Conservation (phyloP, 169 alveolate genomes). For the Pseudocohnilembus persalinus region DNA sequence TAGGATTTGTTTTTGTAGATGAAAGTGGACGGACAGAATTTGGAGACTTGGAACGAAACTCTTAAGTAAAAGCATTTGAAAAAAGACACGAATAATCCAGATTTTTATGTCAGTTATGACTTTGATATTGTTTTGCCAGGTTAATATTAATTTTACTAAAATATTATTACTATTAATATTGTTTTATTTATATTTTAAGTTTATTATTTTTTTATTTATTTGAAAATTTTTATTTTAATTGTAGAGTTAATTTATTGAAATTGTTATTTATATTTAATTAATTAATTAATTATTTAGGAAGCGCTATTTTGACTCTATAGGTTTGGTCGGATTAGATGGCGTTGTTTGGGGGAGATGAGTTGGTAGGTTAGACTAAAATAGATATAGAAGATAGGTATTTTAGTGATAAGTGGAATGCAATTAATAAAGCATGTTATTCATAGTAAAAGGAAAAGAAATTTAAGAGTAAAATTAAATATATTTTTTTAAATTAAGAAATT, state of each 20-base stretch:
- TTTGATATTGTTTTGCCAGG: conserved; percentile 58
- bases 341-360: conserved; percentile 63
- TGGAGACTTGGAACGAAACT: neutral
- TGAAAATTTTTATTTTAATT: too few species aligned
- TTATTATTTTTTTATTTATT: too few species aligned
- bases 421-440: neutral
- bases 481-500: too few species aligned
- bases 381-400: conserved; percentile 83
- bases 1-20: neutral
- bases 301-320: conserved; percentile 61
- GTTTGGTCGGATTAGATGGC: conserved; percentile 65
- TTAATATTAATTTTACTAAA: too few species aligned
- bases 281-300: conserved; percentile 37
- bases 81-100: conserved; percentile 57
- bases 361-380: conserved; percentile 72
- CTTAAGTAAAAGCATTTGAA: neutral
- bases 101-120: conserved; percentile 70
- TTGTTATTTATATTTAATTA: too few species aligned
- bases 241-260: too few species aligned
- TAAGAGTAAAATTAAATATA: neutral
- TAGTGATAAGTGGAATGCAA: conserved; percentile 61
- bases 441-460: too few species aligned
- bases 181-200: too few species aligned
- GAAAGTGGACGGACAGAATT: neutral
- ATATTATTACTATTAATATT: too few species aligned